Evolutionary conservation across 202 grass and related monocot species (phyloP).

Genomic region (Carex arenaria): DNA sequence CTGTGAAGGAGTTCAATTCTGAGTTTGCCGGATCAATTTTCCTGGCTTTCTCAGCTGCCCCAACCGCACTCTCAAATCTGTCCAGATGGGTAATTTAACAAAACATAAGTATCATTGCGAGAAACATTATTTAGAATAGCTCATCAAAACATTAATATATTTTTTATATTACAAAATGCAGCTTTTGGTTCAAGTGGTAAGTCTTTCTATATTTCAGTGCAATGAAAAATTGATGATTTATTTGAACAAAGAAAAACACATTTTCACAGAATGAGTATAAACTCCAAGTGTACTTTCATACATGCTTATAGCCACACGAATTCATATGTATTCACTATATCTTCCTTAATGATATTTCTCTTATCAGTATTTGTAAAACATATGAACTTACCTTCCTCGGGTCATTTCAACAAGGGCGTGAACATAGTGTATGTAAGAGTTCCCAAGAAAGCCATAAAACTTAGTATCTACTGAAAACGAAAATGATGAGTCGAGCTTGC

Average conservation of each 20-base stretch:
- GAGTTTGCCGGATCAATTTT: slow-evolving; percentile 61
- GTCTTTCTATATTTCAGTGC: not conserved
- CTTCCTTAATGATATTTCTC: not conserved
- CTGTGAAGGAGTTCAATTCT: slow-evolving; percentile 52
- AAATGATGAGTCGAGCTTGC: slow-evolving; percentile 62
- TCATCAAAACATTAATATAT: not conserved
- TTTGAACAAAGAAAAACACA: not conserved
- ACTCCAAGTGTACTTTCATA: not conserved
- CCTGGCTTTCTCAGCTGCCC: slow-evolving; percentile 57
- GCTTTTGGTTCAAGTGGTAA: not conserved
- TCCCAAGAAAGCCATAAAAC: slow-evolving; percentile 60
- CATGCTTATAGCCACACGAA: not conserved
- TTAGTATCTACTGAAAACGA: slow-evolving; percentile 57
- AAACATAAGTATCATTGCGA: not conserved
- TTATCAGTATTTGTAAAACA: not conserved
- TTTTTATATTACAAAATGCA: not conserved
- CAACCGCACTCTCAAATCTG: slow-evolving; percentile 87
- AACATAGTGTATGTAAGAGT: slow-evolving; percentile 65
- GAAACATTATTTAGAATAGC: not conserved
- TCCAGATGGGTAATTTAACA: slow-evolving; percentile 24
- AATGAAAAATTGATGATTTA: not conserved
- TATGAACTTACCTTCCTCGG: slow-evolving; percentile 62
- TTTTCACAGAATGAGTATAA: not conserved
- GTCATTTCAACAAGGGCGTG: slow-evolving; percentile 84
- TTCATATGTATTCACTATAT: not conserved